These are phyloP conservation scores for Edaphochlamys debaryana DNA, from an alignment of 139 green algal genomes.

Conservation along the genomic window DNA sequence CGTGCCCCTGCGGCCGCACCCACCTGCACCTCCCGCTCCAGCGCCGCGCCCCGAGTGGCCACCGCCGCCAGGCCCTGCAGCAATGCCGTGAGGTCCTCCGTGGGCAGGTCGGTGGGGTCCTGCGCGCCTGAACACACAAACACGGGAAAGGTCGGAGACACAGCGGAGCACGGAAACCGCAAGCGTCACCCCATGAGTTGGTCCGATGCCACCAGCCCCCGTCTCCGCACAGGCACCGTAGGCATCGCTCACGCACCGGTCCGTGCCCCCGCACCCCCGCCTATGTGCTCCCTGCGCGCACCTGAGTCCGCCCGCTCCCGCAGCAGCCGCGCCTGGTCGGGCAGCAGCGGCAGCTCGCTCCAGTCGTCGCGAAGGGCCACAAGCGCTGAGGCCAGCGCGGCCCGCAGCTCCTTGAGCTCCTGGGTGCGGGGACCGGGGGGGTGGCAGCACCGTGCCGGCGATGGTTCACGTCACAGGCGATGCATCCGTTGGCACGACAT, in stretches of 20 bases:
- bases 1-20: neutral
- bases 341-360: conserved; percentile 7
- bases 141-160: neutral
- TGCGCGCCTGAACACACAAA: neutral
- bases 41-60: neutral
- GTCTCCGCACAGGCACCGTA: too few species aligned
- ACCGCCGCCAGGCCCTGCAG: neutral
- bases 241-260: too few species aligned
- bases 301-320: neutral
- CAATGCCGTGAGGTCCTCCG: neutral
- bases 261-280: too few species aligned
- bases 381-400: neutral
- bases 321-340: neutral
- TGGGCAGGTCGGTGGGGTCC: conserved; percentile 5
- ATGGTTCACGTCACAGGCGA: too few species aligned
- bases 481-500: too few species aligned
- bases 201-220: too few species aligned
- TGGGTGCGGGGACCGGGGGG: neutral
- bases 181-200: too few species aligned
- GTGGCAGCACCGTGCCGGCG: too few species aligned
- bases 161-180: neutral
- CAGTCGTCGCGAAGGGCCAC: neutral
- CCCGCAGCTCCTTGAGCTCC: conserved; percentile 8
- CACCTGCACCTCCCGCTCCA: conserved; percentile 23
- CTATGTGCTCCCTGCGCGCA: too few species aligned